phyloP scores from a whole-genome alignment of 2,329 filamentous ascomycete species.

The Penicillium capsulatum region DNA sequence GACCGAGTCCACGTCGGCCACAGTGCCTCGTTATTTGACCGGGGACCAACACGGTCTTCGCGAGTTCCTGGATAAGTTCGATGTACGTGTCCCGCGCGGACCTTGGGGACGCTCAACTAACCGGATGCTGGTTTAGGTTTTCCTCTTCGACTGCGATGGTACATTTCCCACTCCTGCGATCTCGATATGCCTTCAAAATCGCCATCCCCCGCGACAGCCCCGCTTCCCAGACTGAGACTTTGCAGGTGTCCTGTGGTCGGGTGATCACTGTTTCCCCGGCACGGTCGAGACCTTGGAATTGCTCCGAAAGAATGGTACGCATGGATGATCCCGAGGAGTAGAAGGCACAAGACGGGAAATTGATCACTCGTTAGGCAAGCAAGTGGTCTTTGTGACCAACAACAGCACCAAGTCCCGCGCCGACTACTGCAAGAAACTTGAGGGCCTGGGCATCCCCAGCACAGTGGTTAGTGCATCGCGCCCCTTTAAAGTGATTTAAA shows the following conservation, averaged over 20 bases:
- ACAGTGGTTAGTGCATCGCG: conserved; percentile 49
- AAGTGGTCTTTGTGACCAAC: conserved; percentile 93
- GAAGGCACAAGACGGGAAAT: conserved; percentile 2
- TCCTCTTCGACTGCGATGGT: conserved; percentile 98
- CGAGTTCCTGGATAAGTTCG: conserved; percentile 83
- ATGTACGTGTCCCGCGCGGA: conserved; percentile 58
- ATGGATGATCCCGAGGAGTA: neutral
- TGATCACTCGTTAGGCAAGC: conserved; percentile 63
- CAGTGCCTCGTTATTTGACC: conserved; percentile 60
- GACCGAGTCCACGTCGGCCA: conserved; percentile 21
- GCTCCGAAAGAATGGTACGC: conserved; percentile 70
- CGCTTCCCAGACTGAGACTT: conserved; percentile 25
- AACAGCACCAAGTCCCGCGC: conserved; percentile 94
- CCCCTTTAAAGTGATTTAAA: neutral
- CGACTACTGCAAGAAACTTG: conserved; percentile 91
- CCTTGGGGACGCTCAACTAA: conserved; percentile 1
- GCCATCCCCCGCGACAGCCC: conserved; percentile 4
- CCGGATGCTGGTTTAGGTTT: conserved; percentile 58
- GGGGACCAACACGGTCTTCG: conserved; percentile 73
- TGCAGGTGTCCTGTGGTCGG: conserved; percentile 92
- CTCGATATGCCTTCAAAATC: conserved; percentile 1
- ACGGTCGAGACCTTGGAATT: conserved; percentile 81
- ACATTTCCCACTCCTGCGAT: too few species aligned
- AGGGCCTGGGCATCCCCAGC: conserved; percentile 72
- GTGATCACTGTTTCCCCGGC: conserved; percentile 80